Evolutionary conservation across 345 rosid species (phyloP).

Genomic region (Citrus glauca): DNA sequence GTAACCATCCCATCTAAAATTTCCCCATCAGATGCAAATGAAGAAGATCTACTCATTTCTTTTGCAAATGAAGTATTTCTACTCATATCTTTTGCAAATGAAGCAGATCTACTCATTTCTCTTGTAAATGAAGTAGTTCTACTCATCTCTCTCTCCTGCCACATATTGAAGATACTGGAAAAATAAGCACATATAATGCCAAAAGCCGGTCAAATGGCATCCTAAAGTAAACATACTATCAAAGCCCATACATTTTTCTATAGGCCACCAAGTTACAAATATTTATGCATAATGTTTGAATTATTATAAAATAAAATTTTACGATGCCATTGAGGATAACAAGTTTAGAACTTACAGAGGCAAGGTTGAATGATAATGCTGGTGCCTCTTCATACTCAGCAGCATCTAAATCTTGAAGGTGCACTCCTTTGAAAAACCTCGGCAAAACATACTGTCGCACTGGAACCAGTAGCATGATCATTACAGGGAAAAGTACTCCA

Average conservation of each 20-base stretch:
- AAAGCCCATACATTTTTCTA: not conserved
- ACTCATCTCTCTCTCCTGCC: slow-evolving; percentile 17
- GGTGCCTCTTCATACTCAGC: slow-evolving; percentile 92
- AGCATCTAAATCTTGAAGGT: slow-evolving; percentile 92
- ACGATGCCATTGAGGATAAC: not conserved
- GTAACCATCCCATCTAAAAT: slow-evolving; percentile 76
- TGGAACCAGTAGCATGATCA: slow-evolving; percentile 91
- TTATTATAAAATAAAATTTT: not conserved
- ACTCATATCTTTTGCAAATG: slow-evolving; percentile 31
- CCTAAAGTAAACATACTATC: not conserved
- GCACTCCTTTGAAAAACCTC: slow-evolving; percentile 77
- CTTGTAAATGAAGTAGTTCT: slow-evolving; percentile 26
- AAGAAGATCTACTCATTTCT: slow-evolving; percentile 57
- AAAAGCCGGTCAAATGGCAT: not conserved
- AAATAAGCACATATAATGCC: not conserved
- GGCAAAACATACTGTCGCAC: slow-evolving; percentile 83
- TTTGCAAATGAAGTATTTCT: slow-evolving; percentile 27
- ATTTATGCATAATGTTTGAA: not conserved
- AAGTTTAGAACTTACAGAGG: slow-evolving; percentile 42
- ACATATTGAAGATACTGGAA: not conserved
- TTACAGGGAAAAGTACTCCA: slow-evolving; percentile 83
- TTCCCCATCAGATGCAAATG: slow-evolving; percentile 73
- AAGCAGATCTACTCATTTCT: slow-evolving; percentile 14
- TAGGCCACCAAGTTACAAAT: not conserved
- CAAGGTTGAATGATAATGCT: slow-evolving; percentile 61